Percentiles rank a stretch among this genome's conserved stretches.
phyloP scores from a whole-genome alignment of 495 filamentous ascomycete genomes.

The Aspergillus panamensis region DNA sequence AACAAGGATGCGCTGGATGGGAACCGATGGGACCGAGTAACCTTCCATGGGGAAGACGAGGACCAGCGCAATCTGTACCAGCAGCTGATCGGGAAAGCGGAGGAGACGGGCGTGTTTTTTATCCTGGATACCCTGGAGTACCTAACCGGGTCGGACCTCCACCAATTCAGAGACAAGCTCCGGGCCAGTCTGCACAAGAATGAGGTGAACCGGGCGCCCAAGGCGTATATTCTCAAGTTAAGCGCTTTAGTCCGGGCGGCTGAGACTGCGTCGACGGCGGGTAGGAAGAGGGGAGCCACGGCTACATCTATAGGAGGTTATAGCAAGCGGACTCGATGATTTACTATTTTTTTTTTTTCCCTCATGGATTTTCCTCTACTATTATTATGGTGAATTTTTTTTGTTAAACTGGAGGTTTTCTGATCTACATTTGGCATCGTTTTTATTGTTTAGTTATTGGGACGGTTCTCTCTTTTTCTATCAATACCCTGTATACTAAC shows the following conservation, averaged over 20 bases:
- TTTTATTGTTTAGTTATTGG: constrained; percentile 9
- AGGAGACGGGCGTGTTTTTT: constrained; percentile 38
- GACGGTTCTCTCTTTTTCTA: constrained; percentile 1
- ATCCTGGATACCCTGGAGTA: constrained; percentile 42
- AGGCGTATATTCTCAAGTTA: constrained; percentile 35
- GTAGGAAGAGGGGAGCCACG: constrained; percentile 38
- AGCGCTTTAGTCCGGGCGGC: constrained; percentile 30
- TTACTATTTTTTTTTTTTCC: background rate
- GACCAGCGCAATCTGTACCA: constrained; percentile 50
- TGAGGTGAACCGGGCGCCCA: constrained; percentile 41
- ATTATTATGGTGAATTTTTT: background rate
- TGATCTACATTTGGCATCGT: background rate
- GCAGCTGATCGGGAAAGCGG: constrained; percentile 43
- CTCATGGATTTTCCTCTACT: background rate
- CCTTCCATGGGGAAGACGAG: constrained; percentile 43
- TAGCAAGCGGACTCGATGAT: constrained; percentile 38
- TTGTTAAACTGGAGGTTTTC: background rate
- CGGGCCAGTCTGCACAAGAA: constrained; percentile 35
- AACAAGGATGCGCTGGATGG: constrained; percentile 45
- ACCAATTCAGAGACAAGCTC: constrained; percentile 32
- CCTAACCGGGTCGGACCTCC: constrained; percentile 33
- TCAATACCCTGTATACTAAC: constrained; percentile 14
- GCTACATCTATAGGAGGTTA: constrained; percentile 25
- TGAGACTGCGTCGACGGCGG: constrained; percentile 26
- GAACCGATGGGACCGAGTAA: constrained; percentile 36